phyloP scores from a whole-genome alignment of 805 yeast genomes.

The Cyberlindnera petersonii region DNA sequence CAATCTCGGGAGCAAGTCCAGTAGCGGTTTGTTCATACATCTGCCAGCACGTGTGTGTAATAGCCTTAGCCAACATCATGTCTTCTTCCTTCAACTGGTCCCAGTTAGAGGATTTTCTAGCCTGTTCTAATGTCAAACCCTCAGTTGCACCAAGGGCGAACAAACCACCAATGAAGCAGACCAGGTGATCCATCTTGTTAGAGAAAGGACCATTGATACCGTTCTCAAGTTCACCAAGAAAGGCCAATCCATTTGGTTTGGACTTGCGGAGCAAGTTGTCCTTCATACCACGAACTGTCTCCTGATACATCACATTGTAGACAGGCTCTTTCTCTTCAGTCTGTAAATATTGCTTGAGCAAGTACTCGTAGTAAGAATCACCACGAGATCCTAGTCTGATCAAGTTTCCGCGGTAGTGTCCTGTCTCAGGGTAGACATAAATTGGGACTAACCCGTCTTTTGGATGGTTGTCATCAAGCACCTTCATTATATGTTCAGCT shows the following conservation, averaged over 20 bases:
- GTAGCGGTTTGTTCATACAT: constrained; percentile 73
- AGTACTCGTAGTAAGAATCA: constrained; percentile 88
- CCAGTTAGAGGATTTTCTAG: constrained; percentile 57
- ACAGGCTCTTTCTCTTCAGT: constrained; percentile 57
- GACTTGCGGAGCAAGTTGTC: constrained; percentile 59
- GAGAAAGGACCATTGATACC: constrained; percentile 63
- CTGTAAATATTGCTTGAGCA: constrained; percentile 80
- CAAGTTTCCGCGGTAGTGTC: constrained; percentile 55
- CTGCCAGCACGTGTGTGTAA: constrained; percentile 76
- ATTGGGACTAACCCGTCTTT: constrained; percentile 81
- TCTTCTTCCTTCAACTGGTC: constrained; percentile 54
- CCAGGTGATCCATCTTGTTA: constrained; percentile 87
- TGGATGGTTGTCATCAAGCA: constrained; percentile 62
- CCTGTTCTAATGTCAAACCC: constrained; percentile 56
- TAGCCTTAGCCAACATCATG: constrained; percentile 64
- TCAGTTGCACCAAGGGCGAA: constrained; percentile 86
- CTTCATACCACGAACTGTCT: constrained; percentile 73
- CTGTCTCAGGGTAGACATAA: constrained; percentile 70
- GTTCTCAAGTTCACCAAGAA: constrained; percentile 69
- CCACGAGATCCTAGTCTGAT: constrained; percentile 89
- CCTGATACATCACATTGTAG: constrained; percentile 72
- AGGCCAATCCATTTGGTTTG: constrained; percentile 58
- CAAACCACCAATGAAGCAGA: constrained; percentile 87
- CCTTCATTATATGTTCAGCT: constrained; percentile 69
- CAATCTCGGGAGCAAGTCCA: constrained; percentile 88